Percentiles rank a stretch among this genome's conserved stretches.
Conservation (phyloP, 331 rosid genomes). For the Cydonia oblonga region DNA sequence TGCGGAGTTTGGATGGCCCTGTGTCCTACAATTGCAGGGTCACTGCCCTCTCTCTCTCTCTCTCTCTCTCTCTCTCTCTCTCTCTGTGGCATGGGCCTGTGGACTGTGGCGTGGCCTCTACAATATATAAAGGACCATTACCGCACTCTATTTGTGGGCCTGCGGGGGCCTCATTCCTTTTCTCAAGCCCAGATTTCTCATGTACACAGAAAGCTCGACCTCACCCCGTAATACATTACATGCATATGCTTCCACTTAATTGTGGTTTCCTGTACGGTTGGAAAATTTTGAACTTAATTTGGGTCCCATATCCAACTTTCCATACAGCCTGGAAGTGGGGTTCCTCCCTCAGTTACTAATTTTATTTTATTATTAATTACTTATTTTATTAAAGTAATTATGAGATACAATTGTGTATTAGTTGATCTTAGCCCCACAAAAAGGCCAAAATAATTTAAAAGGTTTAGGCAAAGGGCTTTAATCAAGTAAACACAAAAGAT, state of each 20-base stretch:
- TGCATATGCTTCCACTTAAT: background rate
- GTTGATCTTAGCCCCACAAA: no score
- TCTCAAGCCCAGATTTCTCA: constrained; percentile 16
- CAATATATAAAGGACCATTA: background rate
- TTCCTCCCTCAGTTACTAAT: background rate
- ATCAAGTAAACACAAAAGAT: no score
- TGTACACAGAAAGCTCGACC: background rate
- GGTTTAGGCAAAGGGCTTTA: no score
- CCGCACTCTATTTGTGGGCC: constrained; percentile 7
- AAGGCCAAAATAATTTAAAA: no score
- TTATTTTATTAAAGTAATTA: background rate
- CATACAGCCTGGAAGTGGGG: constrained; percentile 35
- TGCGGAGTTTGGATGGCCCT: background rate
- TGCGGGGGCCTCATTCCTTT: constrained; percentile 6
- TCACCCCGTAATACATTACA: background rate
- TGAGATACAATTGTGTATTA: background rate
- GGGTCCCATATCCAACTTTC: background rate
- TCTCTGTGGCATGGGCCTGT: background rate
- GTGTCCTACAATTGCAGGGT: background rate
- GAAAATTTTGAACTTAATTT: no score
- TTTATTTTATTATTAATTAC: background rate
- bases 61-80: background rate
- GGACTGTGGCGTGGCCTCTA: background rate
- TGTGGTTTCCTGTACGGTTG: background rate
- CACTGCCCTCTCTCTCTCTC: background rate